Evolutionary conservation across 108 stramenopile species (phyloP), one percentile per base, ranked within the genome.

Genomic region (Cyclotella choctawhatcheeana): DNA sequence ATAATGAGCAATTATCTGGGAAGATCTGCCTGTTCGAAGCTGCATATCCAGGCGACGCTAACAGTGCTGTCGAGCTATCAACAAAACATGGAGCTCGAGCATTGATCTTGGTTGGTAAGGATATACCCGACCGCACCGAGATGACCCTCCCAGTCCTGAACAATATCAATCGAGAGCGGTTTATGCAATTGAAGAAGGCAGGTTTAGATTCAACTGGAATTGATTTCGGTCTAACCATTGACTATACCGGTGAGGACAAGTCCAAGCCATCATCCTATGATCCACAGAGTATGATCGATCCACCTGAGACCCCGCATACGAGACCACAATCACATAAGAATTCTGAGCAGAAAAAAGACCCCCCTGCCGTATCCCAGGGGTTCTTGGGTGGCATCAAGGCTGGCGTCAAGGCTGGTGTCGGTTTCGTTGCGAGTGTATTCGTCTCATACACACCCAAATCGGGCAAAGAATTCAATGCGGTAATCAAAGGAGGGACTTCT

Each of bases 51-150:
- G 56, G 56, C 56, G 56, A 58, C 5, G 56, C 56, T 18, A 58
- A 58, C 18, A 29, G 30, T 17, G 56, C 30, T 55, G 37, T 67
- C 17, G 10, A 34, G 7, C 51, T 67, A 26, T 51, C 66, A 6
- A 52, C 51, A 34, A 21, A 52, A 25, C 50, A 54, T 18, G 66
- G 66, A 18, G 66, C 66, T 16, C 37, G 12, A 16, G 66, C 53
- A 34, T 67, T 67, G 34, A 37, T 67, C 17, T 54, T 52, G 17
- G 30, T 16, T 7, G 50, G 51, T 5, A 37, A 54, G 18, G 66
- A 67, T 25, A 55, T 21, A 14, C 66, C 51, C 21, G 34, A 29
- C 8, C 18, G 10, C 31, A 16, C 3, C 5, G 22, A 55, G 16
- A 35, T 54, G 21, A 22, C 52, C 2, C 52, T 67, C 22, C 66